Evolutionary conservation across 2,329 filamentous ascomycete genomes (phyloP).

Genomic region (Capronia coronata): DNA sequence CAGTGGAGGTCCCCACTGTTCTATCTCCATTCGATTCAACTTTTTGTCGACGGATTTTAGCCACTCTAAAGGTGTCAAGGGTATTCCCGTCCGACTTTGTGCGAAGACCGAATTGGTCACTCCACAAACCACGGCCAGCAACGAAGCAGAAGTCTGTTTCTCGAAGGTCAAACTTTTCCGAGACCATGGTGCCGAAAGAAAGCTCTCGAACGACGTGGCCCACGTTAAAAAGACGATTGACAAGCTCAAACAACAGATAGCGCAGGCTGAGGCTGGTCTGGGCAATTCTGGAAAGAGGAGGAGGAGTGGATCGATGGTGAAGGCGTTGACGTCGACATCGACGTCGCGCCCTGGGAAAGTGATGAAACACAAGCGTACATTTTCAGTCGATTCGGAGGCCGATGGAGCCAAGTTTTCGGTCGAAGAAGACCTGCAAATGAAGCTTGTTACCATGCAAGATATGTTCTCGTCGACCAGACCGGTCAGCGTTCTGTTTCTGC

Average conservation of each 20-base stretch:
- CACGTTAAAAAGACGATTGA: constrained; percentile 97
- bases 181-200: constrained; percentile 90
- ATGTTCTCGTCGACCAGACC: constrained; percentile 43
- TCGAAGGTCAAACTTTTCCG: constrained; percentile 97
- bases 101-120: constrained; percentile 73
- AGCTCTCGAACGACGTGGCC: constrained; percentile 86
- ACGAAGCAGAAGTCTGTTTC: constrained; percentile 68
- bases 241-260: constrained; percentile 88
- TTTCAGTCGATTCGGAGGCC: constrained; percentile 77
- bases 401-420: constrained; percentile 32
- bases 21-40: constrained; percentile 89
- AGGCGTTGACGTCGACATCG: constrained; percentile 33
- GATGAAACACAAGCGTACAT: constrained; percentile 84
- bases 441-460: constrained; percentile 40
- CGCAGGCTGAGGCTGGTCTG: constrained; percentile 60
- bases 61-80: constrained; percentile 97
- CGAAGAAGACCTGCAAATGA: constrained; percentile 43
- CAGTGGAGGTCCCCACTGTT: constrained; percentile 66
- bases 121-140: constrained; percentile 37
- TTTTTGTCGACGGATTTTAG: constrained; percentile 98
- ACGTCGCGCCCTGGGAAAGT: constrained; percentile 66
- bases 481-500: constrained; percentile 39
- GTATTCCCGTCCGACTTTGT: constrained; percentile 87
- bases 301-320: constrained; percentile 49
- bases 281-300: constrained; percentile 57